phyloP scores from a whole-genome alignment of 768 basidiomycete species.

The Hericium rajendrae region DNA sequence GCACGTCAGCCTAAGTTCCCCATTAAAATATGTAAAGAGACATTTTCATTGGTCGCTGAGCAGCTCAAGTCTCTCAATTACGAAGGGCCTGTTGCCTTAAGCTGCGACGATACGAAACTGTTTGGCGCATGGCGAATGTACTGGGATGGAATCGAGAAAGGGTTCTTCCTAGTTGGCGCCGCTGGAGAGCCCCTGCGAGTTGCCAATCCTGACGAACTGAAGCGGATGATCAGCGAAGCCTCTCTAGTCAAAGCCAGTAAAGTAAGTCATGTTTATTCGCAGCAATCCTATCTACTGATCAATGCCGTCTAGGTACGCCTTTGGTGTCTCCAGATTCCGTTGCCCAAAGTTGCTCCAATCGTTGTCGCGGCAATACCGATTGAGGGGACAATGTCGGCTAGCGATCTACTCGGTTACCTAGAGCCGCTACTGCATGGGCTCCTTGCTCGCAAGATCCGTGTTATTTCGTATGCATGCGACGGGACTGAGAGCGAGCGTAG shows the following conservation, averaged over 20 bases:
- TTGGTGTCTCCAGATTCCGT: conserved; percentile 23
- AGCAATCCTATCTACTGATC: too few species aligned
- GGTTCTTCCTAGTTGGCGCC: conserved; percentile 20
- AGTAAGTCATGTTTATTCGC: neutral
- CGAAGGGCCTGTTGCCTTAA: conserved; percentile 19
- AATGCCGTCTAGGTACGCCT: conserved; percentile 24
- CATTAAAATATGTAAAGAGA: conserved; percentile 7
- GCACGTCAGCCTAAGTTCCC: conserved; percentile 11
- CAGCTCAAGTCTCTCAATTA: too few species aligned
- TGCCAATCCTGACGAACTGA: conserved; percentile 15
- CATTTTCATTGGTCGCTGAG: too few species aligned
- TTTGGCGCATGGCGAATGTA: conserved; percentile 16
- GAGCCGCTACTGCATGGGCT: conserved; percentile 20
- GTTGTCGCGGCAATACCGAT: conserved; percentile 28
- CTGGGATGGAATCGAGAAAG: conserved; percentile 15
- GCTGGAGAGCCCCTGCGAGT: conserved; percentile 17
- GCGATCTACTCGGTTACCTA: conserved; percentile 8
- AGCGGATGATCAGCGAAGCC: conserved; percentile 6
- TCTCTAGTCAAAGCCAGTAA: conserved; percentile 17
- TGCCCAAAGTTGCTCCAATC: conserved; percentile 25
- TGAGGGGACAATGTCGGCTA: conserved; percentile 12
- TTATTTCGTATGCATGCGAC: conserved; percentile 27
- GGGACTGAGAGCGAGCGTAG: conserved; percentile 26
- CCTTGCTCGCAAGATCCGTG: conserved; percentile 11
- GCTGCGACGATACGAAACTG: conserved; percentile 30